phyloP scores from a whole-genome alignment of 768 basidiomycete species.

The Amyloporia xantha region DNA sequence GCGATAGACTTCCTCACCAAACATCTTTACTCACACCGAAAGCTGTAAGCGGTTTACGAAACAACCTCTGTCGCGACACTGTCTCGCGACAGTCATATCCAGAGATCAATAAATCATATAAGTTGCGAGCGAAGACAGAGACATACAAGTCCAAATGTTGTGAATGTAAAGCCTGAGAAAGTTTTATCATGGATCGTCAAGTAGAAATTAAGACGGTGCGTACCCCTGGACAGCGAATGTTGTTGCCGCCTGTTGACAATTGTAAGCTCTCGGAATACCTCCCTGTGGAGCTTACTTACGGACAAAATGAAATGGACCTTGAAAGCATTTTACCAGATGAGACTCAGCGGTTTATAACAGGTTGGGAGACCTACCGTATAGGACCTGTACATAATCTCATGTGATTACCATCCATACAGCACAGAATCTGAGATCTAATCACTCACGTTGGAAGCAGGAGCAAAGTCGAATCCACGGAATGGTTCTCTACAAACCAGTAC shows the following conservation, averaged over 20 bases:
- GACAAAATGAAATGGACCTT: slow-evolving; percentile 2
- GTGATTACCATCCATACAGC: neutral
- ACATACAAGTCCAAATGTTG: neutral
- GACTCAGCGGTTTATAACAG: neutral
- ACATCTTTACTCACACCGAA: too few species aligned
- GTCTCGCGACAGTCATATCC: too few species aligned
- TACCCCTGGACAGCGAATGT: neutral
- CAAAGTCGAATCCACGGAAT: neutral
- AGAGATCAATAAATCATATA: too few species aligned
- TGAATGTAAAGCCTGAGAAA: neutral
- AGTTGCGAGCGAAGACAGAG: too few species aligned
- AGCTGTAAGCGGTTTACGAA: too few species aligned
- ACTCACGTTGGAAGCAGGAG: neutral
- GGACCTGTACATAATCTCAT: neutral
- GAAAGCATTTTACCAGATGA: neutral
- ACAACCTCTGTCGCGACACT: too few species aligned
- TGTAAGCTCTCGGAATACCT: neutral
- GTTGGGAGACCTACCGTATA: neutral
- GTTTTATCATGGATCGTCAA: neutral
- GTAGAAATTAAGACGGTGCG: neutral
- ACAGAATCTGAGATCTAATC: neutral
- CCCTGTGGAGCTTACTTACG: neutral
- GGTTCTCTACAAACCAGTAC: neutral
- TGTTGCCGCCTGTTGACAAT: neutral
- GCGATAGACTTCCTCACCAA: too few species aligned